Evolutionary conservation across 2,329 filamentous ascomycete genomes (phyloP).

Genomic region (Ophiocordyceps robertsii): DNA sequence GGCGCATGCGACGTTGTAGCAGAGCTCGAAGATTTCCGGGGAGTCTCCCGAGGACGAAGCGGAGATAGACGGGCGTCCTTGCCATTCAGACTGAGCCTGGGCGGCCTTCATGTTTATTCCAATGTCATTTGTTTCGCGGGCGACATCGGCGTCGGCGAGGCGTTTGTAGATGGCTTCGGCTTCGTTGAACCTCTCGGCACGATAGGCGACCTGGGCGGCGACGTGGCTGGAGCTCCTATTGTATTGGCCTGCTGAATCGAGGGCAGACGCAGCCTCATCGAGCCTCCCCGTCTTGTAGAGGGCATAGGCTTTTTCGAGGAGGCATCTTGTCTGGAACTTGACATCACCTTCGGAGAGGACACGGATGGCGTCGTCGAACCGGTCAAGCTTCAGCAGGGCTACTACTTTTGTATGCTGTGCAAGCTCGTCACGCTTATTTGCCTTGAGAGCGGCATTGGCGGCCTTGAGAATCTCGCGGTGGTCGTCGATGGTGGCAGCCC

Average conservation of each 20-base stretch:
- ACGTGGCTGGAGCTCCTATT: constrained; percentile 34
- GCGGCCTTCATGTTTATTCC: constrained; percentile 63
- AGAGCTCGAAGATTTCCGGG: constrained; percentile 65
- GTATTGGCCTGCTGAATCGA: constrained; percentile 18
- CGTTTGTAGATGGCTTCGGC: constrained; percentile 50
- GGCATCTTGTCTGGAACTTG: constrained; percentile 44
- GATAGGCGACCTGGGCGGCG: constrained; percentile 57
- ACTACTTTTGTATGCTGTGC: constrained; percentile 60
- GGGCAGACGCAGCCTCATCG: constrained; percentile 42
- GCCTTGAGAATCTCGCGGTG: constrained; percentile 60
- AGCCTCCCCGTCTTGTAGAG: constrained; percentile 67
- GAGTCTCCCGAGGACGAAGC: constrained; percentile 41
- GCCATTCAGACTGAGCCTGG: constrained; percentile 61
- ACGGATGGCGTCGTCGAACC: constrained; percentile 63
- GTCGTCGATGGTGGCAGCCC: constrained; percentile 46
- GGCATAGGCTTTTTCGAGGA: constrained; percentile 66
- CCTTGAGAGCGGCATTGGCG: constrained; percentile 47
- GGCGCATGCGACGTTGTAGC: constrained; percentile 67
- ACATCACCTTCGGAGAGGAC: constrained; percentile 51
- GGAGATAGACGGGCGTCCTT: constrained; percentile 28
- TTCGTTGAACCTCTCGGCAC: constrained; percentile 58
- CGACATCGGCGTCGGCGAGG: constrained; percentile 32
- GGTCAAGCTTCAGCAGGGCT: constrained; percentile 69
- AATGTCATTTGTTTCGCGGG: constrained; percentile 59
- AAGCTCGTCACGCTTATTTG: constrained; percentile 41